A percentile compares a stretch with the other conserved stretches of the same genome.
These are phyloP conservation scores for Oryza rufipogon DNA, from an alignment of 176 grass and related monocot genomes.

Conservation along the genomic window DNA sequence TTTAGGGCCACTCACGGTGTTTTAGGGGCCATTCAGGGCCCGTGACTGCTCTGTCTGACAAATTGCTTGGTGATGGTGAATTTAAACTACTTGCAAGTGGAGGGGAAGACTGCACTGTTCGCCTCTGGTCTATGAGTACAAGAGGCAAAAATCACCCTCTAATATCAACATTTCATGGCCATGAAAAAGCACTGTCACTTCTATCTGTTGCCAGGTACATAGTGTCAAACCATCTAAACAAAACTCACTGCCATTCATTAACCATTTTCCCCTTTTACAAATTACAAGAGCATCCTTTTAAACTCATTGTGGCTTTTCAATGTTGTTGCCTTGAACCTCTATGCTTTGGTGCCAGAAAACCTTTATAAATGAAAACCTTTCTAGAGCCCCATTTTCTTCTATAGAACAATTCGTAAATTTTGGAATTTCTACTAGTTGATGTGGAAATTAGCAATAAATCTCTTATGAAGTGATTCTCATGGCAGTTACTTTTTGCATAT, in stretches of 20 bases:
- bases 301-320: background rate
- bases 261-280: background rate
- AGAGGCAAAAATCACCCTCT: constrained; percentile 66
- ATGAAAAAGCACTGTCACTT: constrained; percentile 78
- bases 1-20: constrained; percentile 68
- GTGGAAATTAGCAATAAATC: background rate
- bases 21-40: constrained; percentile 81
- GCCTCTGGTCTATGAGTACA: constrained; percentile 75
- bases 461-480: background rate
- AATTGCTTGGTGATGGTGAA: constrained; percentile 66
- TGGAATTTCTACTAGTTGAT: background rate
- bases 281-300: constrained; percentile 14
- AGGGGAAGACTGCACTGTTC: constrained; percentile 85
- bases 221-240: constrained; percentile 29
- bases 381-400: background rate
- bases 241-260: constrained; percentile 14
- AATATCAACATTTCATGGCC: constrained; percentile 73
- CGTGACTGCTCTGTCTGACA: constrained; percentile 74
- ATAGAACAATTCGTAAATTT: background rate
- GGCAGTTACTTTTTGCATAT: background rate
- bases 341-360: background rate
- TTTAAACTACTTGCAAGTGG: constrained; percentile 88
- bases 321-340: constrained; percentile 23
- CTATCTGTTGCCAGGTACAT: constrained; percentile 78
- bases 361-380: constrained; percentile 15